Evolutionary conservation across 352 stramenopile species (phyloP), one percentile per base, ranked within the genome.

Genomic region (Globisporangium cederbergense): DNA sequence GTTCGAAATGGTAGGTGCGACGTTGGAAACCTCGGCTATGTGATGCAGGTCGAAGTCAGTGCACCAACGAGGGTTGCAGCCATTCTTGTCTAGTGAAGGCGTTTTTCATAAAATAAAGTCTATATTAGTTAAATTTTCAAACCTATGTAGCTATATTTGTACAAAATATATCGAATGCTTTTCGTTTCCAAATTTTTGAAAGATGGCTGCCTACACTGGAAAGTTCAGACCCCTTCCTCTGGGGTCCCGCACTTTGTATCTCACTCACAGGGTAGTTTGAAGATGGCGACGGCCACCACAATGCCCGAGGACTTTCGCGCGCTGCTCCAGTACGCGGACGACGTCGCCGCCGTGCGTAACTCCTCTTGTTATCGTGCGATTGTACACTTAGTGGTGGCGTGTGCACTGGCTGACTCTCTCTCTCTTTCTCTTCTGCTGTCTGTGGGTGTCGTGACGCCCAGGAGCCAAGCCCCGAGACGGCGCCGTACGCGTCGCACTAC

Each of bases 401-500:
- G 11, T n/a, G 22, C 32, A 10, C 34, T 60, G n/a, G 46, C 32
- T 6, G 3, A 5, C 9, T 42, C 10, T 42, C 8, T 13, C 30
- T 36, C 50, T 54, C 52, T 14, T 16, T 53, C 5, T 28, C 25
- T 28, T 62, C 4, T 13, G n/a, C 14, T 46, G 46, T 9, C 16
- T 56, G 34, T 49, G 0, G 36, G 14, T 64, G 11, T 18, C 40
- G 52, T 30, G 2, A 49, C 9, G 8, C 54, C 53, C 58, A 88
- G 79, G 68, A 76, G 62, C 72, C 74, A 58, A 81, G 74, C 52
- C 75, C 81, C 4, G 78, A 87, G 58, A 62, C 72, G 42, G 70
- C 66, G 58, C 79, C 81, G 42, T 86, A 87, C 68, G 68, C 64
- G 32, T 72, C 76, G 38, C 72, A 79, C 47, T 89, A 89, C 67